A percentile compares a stretch with the other conserved stretches of the same genome.
Conservation (phyloP, 2,329 filamentous ascomycete species). For the Elsinoe ampelina region DNA sequence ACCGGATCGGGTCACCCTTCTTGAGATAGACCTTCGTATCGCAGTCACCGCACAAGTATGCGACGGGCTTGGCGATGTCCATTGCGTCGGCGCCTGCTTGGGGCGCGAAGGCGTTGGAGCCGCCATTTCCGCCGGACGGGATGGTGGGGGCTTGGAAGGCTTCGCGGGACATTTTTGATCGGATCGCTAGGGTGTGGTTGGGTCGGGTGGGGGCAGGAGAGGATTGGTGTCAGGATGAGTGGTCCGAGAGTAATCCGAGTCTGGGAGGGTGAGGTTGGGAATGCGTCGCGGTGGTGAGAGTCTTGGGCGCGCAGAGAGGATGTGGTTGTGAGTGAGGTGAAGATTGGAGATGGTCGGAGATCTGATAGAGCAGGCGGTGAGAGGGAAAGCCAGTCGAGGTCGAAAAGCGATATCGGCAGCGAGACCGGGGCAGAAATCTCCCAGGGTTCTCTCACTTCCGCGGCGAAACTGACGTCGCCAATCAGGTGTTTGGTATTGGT, state of each 20-base stretch:
- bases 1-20: constrained; percentile 71
- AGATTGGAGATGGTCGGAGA: not conserved
- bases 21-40: constrained; percentile 66
- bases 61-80: constrained; percentile 36
- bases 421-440: constrained; percentile 8
- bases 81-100: constrained; percentile 32
- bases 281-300: not conserved
- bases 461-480: constrained; percentile 10
- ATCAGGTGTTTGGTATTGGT: constrained; percentile 11
- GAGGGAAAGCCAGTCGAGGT: not conserved
- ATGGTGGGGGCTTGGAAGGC: constrained; percentile 63
- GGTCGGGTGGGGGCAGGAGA: not conserved
- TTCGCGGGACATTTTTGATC: constrained; percentile 48
- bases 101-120: constrained; percentile 17
- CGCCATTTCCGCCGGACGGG: constrained; percentile 26
- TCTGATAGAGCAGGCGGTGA: not conserved
- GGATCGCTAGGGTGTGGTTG: constrained; percentile 1
- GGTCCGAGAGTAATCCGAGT: not conserved
- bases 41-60: constrained; percentile 68
- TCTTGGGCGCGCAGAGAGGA: too few relatives aligned
- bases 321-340: too few relatives aligned
- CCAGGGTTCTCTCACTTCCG: not conserved
- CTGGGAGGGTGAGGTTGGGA: not conserved
- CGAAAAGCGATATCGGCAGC: not conserved
- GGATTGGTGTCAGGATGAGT: not conserved